Evolutionary conservation across 2,329 filamentous ascomycete species (phyloP).

Genomic region (Teratosphaeria zuluensis): DNA sequence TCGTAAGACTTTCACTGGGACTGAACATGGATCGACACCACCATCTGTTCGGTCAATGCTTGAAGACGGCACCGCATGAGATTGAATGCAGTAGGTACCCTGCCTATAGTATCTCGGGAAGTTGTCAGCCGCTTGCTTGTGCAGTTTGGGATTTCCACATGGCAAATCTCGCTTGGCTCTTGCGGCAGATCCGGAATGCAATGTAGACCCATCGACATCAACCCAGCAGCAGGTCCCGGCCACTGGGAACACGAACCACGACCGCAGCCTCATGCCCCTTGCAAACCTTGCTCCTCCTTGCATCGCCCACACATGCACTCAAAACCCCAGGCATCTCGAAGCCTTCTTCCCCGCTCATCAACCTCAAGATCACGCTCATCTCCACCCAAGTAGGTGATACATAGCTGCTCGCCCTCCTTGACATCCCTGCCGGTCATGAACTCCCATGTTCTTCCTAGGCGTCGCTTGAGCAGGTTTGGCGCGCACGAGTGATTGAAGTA

Average conservation of each 20-base stretch:
- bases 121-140: neutral
- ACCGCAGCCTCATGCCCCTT: neutral
- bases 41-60: neutral
- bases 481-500: slow-evolving; percentile 42
- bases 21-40: neutral
- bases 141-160: neutral
- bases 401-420: slow-evolving; percentile 32
- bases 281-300: neutral
- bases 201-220: neutral
- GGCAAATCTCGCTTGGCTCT: neutral
- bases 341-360: slow-evolving; percentile 26
- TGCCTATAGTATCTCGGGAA: neutral
- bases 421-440: slow-evolving; percentile 31
- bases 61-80: neutral
- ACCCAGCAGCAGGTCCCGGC: neutral
- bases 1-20: neutral
- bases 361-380: slow-evolving; percentile 34
- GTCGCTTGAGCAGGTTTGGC: slow-evolving; percentile 35
- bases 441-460: slow-evolving; percentile 32
- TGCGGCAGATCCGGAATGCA: neutral
- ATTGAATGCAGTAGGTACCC: neutral
- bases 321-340: slow-evolving; percentile 38
- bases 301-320: slow-evolving; percentile 35
- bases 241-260: neutral
- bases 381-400: slow-evolving; percentile 40